A percentile compares a stretch with the other conserved stretches of the same genome.
Conservation (phyloP, 2,329 filamentous ascomycete species). For the Intubia oerlemansii region DNA sequence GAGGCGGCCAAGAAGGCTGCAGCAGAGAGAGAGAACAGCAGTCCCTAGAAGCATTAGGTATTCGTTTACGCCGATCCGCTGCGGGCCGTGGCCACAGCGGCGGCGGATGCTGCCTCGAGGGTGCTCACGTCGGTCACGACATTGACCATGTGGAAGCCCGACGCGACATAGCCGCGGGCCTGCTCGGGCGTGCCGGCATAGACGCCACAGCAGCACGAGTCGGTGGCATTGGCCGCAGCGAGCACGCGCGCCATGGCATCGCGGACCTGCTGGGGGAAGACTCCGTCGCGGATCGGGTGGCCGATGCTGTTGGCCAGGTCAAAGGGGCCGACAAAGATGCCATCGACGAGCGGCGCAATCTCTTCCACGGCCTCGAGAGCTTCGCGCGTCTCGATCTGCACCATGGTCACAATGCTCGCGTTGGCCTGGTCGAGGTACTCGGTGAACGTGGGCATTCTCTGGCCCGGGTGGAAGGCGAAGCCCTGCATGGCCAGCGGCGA, state of each 20-base stretch:
- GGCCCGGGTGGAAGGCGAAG: slow-evolving; percentile 16
- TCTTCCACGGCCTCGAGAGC: slow-evolving; percentile 37
- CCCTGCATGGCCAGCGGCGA: slow-evolving; percentile 31
- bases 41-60: too few relatives aligned
- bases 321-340: slow-evolving; percentile 44
- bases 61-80: too few relatives aligned
- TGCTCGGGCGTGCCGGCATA: slow-evolving; percentile 35
- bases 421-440: slow-evolving; percentile 37
- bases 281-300: slow-evolving; percentile 36
- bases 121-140: slow-evolving; percentile 33
- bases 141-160: slow-evolving; percentile 40
- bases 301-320: slow-evolving; percentile 44
- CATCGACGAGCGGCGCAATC: slow-evolving; percentile 41
- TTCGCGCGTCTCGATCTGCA: slow-evolving; percentile 46
- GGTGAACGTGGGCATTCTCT: slow-evolving; percentile 27
- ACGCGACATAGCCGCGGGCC: slow-evolving; percentile 28
- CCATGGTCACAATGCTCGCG: slow-evolving; percentile 36
- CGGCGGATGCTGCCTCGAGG: slow-evolving; percentile 22
- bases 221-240: slow-evolving; percentile 33
- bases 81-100: slow-evolving; percentile 26
- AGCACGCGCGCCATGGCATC: slow-evolving; percentile 36
- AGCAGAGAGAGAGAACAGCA: too few relatives aligned
- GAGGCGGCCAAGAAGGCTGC: too few relatives aligned
- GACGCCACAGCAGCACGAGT: slow-evolving; percentile 41
- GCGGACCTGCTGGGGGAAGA: slow-evolving; percentile 34